These are phyloP conservation scores for Escovopsis sp. DNA, from an alignment of 2,329 filamentous ascomycete genomes.

Conservation along the genomic window DNA sequence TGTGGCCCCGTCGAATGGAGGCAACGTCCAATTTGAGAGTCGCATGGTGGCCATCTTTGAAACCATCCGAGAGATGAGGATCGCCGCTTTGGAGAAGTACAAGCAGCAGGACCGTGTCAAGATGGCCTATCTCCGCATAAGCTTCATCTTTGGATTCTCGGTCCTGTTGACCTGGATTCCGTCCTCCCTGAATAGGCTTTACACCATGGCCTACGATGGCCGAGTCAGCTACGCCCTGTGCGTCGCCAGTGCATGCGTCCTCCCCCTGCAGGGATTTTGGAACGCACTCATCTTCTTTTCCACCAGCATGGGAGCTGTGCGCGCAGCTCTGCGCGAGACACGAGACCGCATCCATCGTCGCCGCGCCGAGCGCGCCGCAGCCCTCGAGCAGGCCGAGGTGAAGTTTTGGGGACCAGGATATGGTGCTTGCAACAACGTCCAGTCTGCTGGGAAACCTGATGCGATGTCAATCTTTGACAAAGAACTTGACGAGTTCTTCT, in stretches of 20 bases:
- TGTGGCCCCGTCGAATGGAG: no score
- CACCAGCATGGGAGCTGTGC: conserved; percentile 36
- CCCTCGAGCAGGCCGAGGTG: no score
- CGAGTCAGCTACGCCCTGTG: conserved; percentile 48
- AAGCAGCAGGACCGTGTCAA: conserved; percentile 37
- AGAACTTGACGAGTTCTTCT: no score
- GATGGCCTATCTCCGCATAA: conserved; percentile 44
- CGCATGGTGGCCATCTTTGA: no score
- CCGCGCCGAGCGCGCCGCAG: neutral
- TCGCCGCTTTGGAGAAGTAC: conserved; percentile 16
- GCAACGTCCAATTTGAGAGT: no score
- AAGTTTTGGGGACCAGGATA: no score
- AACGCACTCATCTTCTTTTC: conserved; percentile 63
- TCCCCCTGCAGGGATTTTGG: conserved; percentile 69
- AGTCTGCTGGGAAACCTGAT: no score
- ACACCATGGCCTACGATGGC: conserved; percentile 40
- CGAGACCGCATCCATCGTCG: no score
- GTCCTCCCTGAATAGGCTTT: conserved; percentile 59
- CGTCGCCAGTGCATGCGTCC: conserved; percentile 52
- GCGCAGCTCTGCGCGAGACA: conserved; percentile 9
- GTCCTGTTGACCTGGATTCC: conserved; percentile 47
- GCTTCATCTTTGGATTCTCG: conserved; percentile 44
- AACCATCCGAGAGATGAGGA: no score
- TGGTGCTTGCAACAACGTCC: no score
- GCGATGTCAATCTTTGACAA: no score